phyloP scores from a whole-genome alignment of 2,329 filamentous ascomycete genomes.

The Tolypocladium ovalisporum region DNA sequence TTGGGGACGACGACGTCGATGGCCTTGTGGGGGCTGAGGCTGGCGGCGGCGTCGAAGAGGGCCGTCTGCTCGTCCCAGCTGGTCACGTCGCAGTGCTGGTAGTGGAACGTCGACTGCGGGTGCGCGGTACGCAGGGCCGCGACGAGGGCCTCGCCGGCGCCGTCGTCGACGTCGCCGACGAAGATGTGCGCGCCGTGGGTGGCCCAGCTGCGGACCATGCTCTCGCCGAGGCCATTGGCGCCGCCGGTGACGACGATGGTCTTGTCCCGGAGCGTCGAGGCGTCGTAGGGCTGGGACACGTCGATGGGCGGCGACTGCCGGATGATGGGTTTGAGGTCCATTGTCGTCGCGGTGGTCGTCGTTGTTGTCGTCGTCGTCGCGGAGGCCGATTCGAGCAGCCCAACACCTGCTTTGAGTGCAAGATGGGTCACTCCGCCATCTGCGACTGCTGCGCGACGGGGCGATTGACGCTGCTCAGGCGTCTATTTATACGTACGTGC shows the following conservation, averaged over 20 bases:
- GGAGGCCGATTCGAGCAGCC: background rate
- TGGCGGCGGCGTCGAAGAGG: conserved; percentile 48
- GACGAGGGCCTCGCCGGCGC: conserved; percentile 41
- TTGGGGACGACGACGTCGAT: conserved; percentile 57
- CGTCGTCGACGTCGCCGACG: conserved; percentile 50
- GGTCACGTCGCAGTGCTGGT: conserved; percentile 53
- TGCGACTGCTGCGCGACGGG: background rate
- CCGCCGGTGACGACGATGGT: conserved; percentile 55
- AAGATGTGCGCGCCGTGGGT: conserved; percentile 46
- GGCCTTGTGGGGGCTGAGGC: conserved; percentile 39
- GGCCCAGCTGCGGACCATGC: conserved; percentile 43
- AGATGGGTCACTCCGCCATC: background rate
- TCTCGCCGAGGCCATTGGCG: conserved; percentile 48
- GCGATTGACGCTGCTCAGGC: background rate
- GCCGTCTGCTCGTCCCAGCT: conserved; percentile 52
- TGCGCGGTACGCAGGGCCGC: conserved; percentile 33
- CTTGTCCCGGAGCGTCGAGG: conserved; percentile 36
- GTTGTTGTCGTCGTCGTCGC: background rate
- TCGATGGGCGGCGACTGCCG: conserved; percentile 34
- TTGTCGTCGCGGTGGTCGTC: background rate
- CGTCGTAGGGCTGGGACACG: conserved; percentile 29
- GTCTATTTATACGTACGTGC: background rate
- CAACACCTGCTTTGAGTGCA: too few relatives aligned
- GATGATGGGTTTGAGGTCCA: conserved; percentile 12
- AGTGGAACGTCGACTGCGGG: conserved; percentile 35